These are phyloP conservation scores for Neopestalotiopsis sp. DNA, from an alignment of 2,329 filamentous ascomycete species.

Conservation along the genomic window DNA sequence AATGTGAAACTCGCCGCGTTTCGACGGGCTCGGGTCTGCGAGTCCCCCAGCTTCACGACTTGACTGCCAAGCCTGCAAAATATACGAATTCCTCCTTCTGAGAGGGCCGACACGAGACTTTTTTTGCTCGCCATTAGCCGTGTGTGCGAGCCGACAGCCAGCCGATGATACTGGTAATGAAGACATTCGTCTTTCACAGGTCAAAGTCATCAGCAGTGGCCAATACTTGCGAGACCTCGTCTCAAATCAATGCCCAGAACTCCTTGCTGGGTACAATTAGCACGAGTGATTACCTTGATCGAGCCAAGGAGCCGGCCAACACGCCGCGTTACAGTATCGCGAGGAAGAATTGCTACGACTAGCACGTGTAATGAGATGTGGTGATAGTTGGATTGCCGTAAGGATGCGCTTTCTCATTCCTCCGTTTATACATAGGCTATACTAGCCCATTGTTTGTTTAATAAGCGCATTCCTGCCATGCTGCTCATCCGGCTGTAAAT, in stretches of 20 bases:
- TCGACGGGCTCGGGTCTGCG: conserved; percentile 27
- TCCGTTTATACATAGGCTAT: not conserved
- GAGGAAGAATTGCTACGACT: no score
- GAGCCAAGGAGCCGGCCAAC: not conserved
- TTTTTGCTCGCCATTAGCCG: not conserved
- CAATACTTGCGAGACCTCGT: not conserved
- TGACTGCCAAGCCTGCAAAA: conserved; percentile 9
- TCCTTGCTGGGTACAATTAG: not conserved
- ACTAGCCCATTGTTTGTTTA: not conserved
- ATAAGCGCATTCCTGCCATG: not conserved
- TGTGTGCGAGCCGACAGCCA: not conserved
- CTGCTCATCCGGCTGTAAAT: not conserved
- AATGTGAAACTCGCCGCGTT: conserved; percentile 40
- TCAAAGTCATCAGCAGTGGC: not conserved
- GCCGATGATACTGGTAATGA: not conserved
- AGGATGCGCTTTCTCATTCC: not conserved
- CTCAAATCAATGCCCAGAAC: not conserved
- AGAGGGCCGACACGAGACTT: conserved; percentile 1
- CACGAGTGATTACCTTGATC: not conserved
- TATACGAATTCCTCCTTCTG: not conserved
- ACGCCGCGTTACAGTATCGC: not conserved
- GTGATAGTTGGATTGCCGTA: not conserved
- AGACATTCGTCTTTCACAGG: not conserved
- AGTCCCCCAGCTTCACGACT: conserved; percentile 4
- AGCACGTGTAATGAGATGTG: not conserved